These are phyloP conservation scores for Aspergillus versicolor DNA, from an alignment of 2,329 filamentous ascomycete species.

Conservation along the genomic window DNA sequence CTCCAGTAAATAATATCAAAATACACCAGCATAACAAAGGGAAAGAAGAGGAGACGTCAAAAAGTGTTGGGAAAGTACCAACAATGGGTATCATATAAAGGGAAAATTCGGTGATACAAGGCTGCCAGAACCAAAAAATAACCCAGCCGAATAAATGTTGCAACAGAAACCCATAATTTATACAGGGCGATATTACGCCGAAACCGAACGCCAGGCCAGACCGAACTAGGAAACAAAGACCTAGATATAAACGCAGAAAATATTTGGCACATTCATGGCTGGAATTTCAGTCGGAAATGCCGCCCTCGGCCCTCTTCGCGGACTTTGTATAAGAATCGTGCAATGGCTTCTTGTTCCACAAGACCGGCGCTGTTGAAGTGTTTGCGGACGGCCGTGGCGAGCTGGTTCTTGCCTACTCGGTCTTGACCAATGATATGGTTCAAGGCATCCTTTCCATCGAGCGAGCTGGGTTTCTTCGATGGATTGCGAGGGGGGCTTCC, in stretches of 20 bases:
- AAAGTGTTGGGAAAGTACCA: constrained; percentile 19
- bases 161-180: not conserved
- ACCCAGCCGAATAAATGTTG: not conserved
- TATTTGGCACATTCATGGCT: constrained; percentile 29
- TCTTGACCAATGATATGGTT: constrained; percentile 36
- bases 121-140: not conserved
- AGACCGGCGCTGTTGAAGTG: constrained; percentile 49
- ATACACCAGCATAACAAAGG: not conserved
- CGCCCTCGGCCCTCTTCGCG: constrained; percentile 44
- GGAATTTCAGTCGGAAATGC: constrained; percentile 43
- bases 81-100: constrained; percentile 30
- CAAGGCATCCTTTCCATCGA: constrained; percentile 20
- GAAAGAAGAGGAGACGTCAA: not conserved
- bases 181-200: not conserved
- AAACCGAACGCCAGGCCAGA: not conserved
- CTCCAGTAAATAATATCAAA: not conserved
- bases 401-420: constrained; percentile 42
- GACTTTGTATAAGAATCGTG: constrained; percentile 50
- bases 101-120: not conserved
- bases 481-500: constrained; percentile 1
- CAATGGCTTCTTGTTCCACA: constrained; percentile 48
- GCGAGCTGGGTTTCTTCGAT: constrained; percentile 9
- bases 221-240: not conserved
- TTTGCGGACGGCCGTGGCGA: constrained; percentile 45
- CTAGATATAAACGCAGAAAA: not conserved